Conservation (phyloP, 306 rosid genomes). For the Begonia loranthoides region DNA sequence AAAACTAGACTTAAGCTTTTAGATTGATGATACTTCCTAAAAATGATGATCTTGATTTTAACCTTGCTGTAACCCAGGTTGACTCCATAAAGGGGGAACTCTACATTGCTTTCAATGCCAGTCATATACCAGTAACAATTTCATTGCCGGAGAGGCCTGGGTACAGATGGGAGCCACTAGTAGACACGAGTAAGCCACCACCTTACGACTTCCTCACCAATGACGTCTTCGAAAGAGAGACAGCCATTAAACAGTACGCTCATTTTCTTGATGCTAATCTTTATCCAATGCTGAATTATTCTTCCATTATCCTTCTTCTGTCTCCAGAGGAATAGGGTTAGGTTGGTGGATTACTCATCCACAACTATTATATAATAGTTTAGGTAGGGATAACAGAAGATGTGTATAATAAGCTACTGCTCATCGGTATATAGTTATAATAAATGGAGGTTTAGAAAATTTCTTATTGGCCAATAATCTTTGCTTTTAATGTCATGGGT, state of each 20-base stretch:
- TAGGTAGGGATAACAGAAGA: no score
- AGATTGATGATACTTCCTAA: no score
- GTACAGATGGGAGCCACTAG: slow-evolving; percentile 72
- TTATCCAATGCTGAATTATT: slow-evolving; percentile 93
- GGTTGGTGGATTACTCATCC: no score
- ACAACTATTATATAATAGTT: no score
- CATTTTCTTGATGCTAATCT: slow-evolving; percentile 68
- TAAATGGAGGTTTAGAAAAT: no score
- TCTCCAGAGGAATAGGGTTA: slow-evolving; percentile 31
- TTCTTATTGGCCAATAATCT: no score
- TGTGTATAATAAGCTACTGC: no score
- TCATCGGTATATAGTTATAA: no score
- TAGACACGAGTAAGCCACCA: slow-evolving; percentile 67
- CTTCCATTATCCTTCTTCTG: slow-evolving; percentile 73
- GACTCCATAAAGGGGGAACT: slow-evolving; percentile 76
- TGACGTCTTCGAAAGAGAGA: slow-evolving; percentile 54
- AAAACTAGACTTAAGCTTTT: no score
- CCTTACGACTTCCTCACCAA: slow-evolving; percentile 73
- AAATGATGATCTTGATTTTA: no score
- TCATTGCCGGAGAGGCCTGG: slow-evolving; percentile 76
- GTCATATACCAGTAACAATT: slow-evolving; percentile 51
- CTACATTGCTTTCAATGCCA: slow-evolving; percentile 75
- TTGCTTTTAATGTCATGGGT: no score
- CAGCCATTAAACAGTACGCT: slow-evolving; percentile 53
- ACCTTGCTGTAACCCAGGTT: slow-evolving; percentile 22